Evolutionary conservation across 2,329 filamentous ascomycete species (phyloP).

Genomic region (Myotisia sp.): DNA sequence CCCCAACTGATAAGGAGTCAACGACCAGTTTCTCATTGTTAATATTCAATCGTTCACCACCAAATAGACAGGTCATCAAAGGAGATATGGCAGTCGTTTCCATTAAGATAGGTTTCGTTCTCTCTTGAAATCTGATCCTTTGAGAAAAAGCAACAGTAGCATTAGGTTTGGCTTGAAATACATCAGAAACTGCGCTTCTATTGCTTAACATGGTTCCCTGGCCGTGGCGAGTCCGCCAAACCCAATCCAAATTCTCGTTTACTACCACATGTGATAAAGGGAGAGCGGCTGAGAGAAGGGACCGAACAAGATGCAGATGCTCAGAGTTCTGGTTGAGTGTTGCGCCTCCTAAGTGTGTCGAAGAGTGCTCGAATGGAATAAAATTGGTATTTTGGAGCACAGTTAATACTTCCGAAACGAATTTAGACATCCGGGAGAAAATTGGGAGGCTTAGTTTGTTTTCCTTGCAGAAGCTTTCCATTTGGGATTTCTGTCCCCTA

Average conservation of each 20-base stretch:
- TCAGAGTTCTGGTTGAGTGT: slow-evolving; percentile 33
- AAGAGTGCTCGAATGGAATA: slow-evolving; percentile 15
- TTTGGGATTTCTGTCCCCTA: too few species aligned
- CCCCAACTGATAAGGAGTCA: neutral
- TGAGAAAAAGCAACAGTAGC: slow-evolving; percentile 1
- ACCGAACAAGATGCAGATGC: slow-evolving; percentile 32
- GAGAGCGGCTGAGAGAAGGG: slow-evolving; percentile 32
- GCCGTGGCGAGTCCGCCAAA: slow-evolving; percentile 17
- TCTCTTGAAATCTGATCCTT: neutral
- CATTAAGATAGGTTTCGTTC: neutral
- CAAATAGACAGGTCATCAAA: slow-evolving; percentile 5
- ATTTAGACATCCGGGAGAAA: slow-evolving; percentile 24
- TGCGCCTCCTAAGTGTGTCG: slow-evolving; percentile 17
- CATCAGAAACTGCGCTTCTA: slow-evolving; percentile 5
- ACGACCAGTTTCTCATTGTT: neutral
- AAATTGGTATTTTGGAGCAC: slow-evolving; percentile 24
- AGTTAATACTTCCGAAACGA: slow-evolving; percentile 25
- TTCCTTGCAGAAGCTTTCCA: slow-evolving; percentile 20
- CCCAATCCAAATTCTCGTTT: slow-evolving; percentile 6
- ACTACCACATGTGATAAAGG: slow-evolving; percentile 33
- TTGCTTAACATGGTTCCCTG: slow-evolving; percentile 17
- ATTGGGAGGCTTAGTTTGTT: slow-evolving; percentile 24
- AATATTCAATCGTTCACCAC: neutral
- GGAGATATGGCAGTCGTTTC: slow-evolving; percentile 2
- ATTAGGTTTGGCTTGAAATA: neutral